phyloP scores from a whole-genome alignment of 192 early-diverging fungal species.

The Polychytrium aggregatum region DNA sequence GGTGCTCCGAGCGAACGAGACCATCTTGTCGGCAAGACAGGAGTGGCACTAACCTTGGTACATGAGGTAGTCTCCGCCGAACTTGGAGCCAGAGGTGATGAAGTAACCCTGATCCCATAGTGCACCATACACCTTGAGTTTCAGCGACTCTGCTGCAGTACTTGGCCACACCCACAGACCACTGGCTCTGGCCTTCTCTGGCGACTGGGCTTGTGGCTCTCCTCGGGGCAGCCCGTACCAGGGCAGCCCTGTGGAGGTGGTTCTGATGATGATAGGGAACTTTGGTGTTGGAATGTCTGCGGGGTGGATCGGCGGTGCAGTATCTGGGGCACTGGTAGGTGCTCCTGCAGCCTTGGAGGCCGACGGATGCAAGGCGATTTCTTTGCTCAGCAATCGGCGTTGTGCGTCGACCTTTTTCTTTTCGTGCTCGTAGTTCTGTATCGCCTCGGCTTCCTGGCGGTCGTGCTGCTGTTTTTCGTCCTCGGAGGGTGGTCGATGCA shows the following conservation, averaged over 20 bases:
- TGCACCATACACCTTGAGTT: conserved; percentile 43
- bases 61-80: conserved; percentile 76
- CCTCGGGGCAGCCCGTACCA: conserved; percentile 7
- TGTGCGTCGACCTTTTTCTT: too few relatives aligned
- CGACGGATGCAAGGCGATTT: too few relatives aligned
- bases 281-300: background rate
- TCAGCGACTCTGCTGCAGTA: conserved; percentile 15
- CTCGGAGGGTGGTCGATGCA: too few relatives aligned
- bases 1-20: too few relatives aligned
- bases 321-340: too few relatives aligned
- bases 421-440: too few relatives aligned
- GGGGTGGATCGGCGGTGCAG: too few relatives aligned
- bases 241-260: conserved; percentile 7
- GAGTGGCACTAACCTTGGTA: conserved; percentile 43
- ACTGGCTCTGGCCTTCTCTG: conserved; percentile 1
- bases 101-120: conserved; percentile 55
- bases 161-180: conserved; percentile 29
- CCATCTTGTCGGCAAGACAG: too few relatives aligned
- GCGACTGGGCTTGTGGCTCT: conserved; percentile 3
- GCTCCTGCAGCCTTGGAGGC: too few relatives aligned
- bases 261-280: conserved; percentile 5
- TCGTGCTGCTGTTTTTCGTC: too few relatives aligned
- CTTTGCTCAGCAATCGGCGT: too few relatives aligned
- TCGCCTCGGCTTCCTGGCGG: too few relatives aligned
- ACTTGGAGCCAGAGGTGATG: conserved; percentile 64